Evolutionary conservation across 176 grass and related monocot genomes (phyloP).

Genomic region (Chloris gayana): DNA sequence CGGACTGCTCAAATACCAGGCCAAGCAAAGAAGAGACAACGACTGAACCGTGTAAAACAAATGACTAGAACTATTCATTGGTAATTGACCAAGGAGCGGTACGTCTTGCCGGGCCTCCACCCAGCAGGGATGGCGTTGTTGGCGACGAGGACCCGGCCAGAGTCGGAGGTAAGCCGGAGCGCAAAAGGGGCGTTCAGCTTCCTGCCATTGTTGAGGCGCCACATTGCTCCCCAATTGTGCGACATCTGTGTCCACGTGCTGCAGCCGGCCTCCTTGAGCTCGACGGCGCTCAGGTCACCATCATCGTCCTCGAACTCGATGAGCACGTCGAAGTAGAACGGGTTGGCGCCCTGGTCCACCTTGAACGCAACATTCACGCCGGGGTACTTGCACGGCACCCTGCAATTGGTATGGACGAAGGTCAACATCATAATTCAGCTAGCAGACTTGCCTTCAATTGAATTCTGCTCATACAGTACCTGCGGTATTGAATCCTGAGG

Average conservation of each 20-base stretch:
- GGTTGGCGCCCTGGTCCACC: slow-evolving; percentile 68
- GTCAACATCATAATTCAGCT: no score
- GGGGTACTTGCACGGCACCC: slow-evolving; percentile 69
- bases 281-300: slow-evolving; percentile 63
- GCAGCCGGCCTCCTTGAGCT: slow-evolving; percentile 52
- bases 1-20: not conserved
- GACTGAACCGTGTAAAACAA: not conserved
- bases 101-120: slow-evolving; percentile 62
- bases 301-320: slow-evolving; percentile 79
- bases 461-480: no score
- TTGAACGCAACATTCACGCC: slow-evolving; percentile 59
- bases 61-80: not conserved
- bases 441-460: no score
- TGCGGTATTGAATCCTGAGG: slow-evolving; percentile 66
- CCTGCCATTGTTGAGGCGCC: slow-evolving; percentile 57
- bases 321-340: slow-evolving; percentile 64
- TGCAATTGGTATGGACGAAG: no score
- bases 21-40: not conserved
- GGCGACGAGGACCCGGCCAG: slow-evolving; percentile 55
- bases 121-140: slow-evolving; percentile 54
- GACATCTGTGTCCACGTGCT: slow-evolving; percentile 50
- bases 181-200: slow-evolving; percentile 54
- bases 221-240: slow-evolving; percentile 73
- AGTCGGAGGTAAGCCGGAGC: slow-evolving; percentile 68
- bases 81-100: slow-evolving; percentile 64